Evolutionary conservation across 1,139 yeast species (phyloP).

Genomic region (Yamadazyma mexicana): DNA sequence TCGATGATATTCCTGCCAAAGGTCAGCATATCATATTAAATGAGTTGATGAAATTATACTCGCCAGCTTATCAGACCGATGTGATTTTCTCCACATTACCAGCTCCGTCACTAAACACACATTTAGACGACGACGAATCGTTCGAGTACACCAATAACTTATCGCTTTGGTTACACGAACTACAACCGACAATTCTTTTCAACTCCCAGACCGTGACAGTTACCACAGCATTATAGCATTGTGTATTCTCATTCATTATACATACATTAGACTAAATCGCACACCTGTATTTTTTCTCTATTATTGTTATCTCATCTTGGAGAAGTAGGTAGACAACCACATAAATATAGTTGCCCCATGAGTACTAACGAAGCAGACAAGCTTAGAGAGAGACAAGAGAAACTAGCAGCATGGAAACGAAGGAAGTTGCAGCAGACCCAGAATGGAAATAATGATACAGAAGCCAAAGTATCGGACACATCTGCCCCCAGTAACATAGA

Average conservation of each 20-base stretch:
- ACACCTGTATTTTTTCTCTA: neutral
- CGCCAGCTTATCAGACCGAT: conserved; percentile 59
- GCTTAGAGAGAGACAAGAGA: conserved; percentile 36
- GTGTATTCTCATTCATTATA: neutral
- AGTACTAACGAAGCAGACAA: conserved; percentile 30
- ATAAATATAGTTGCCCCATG: neutral
- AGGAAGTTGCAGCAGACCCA: conserved; percentile 27
- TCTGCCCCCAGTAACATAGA: neutral
- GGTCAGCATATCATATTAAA: conserved; percentile 89
- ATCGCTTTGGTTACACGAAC: conserved; percentile 74
- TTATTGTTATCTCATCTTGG: neutral
- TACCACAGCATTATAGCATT: conserved; percentile 72
- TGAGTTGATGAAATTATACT: conserved; percentile 68
- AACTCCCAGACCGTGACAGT: conserved; percentile 95
- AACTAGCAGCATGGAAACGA: conserved; percentile 41
- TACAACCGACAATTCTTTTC: conserved; percentile 79
- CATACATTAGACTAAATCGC: neutral
- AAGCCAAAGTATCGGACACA: too few species aligned
- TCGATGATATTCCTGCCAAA: conserved; percentile 84
- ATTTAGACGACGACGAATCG: conserved; percentile 64
- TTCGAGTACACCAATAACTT: conserved; percentile 74
- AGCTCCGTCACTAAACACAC: conserved; percentile 81
- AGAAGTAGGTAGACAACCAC: conserved; percentile 1
- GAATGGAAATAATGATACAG: conserved; percentile 4
- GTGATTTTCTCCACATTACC: conserved; percentile 89